Percentiles rank a stretch among this genome's conserved stretches.
Conservation (phyloP, 768 basidiomycete genomes). For the Neoboletus brunneissimus region DNA sequence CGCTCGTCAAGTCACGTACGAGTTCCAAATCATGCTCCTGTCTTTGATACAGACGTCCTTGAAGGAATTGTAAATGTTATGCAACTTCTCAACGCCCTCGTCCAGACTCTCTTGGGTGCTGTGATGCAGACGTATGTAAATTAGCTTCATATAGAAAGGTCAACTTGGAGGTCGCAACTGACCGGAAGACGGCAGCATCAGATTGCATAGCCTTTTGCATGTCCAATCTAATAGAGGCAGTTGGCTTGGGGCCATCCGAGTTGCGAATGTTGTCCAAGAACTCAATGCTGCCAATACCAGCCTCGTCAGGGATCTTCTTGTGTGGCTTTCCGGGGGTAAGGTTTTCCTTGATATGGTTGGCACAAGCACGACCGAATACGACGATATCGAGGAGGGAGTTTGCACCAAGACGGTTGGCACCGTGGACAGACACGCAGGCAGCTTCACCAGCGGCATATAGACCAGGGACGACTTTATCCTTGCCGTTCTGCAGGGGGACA, state of each 20-base stretch:
- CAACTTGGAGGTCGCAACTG: slow-evolving; percentile 6
- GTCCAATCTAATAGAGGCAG: slow-evolving; percentile 85
- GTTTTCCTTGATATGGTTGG: slow-evolving; percentile 93
- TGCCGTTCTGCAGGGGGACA: slow-evolving; percentile 54
- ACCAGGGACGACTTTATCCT: slow-evolving; percentile 93
- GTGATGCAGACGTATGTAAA: slow-evolving; percentile 1
- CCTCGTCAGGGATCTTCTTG: slow-evolving; percentile 80
- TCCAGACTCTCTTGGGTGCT: slow-evolving; percentile 88
- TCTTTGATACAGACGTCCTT: slow-evolving; percentile 95
- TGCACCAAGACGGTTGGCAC: slow-evolving; percentile 98
- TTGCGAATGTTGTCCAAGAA: slow-evolving; percentile 88
- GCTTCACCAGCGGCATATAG: slow-evolving; percentile 99
- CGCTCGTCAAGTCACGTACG: slow-evolving; percentile 50
- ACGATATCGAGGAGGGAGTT: slow-evolving; percentile 99
- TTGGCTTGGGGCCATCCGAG: slow-evolving; percentile 77
- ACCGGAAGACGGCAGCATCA: slow-evolving; percentile 97
- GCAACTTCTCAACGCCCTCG: slow-evolving; percentile 87
- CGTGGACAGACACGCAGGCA: slow-evolving; percentile 97
- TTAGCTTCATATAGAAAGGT: slow-evolving; percentile 1
- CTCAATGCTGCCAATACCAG: slow-evolving; percentile 80
- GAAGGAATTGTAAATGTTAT: slow-evolving; percentile 83
- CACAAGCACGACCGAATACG: slow-evolving; percentile 98
- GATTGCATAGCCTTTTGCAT: slow-evolving; percentile 99
- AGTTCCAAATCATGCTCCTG: slow-evolving; percentile 99
- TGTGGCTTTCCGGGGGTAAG: slow-evolving; percentile 88